These are phyloP conservation scores for Cyclotella choctawhatcheeana DNA, from an alignment of 108 stramenopile species.

Conservation along the genomic window DNA sequence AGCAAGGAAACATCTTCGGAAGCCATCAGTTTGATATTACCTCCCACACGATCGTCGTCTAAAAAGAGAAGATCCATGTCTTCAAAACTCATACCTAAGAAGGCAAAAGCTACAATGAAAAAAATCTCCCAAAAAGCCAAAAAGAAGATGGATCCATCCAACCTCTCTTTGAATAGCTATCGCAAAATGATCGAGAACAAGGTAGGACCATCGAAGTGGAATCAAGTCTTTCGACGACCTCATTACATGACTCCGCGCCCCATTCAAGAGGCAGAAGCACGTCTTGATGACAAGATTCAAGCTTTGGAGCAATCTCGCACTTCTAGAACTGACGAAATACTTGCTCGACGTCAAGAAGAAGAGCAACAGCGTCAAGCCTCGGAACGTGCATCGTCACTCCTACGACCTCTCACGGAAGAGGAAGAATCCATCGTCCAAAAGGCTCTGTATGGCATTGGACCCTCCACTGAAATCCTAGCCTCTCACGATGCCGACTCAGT, in stretches of 20 bases:
- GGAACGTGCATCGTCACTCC: slow-evolving; percentile 56
- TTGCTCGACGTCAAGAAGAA: slow-evolving; percentile 27
- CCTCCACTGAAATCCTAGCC: slow-evolving; percentile 59
- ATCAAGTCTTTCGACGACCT: slow-evolving; percentile 11
- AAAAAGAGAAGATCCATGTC: background rate
- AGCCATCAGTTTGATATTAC: no score
- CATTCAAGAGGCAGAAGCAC: background rate
- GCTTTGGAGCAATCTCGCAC: slow-evolving; percentile 11
- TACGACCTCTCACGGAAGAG: slow-evolving; percentile 70
- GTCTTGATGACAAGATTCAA: slow-evolving; percentile 16
- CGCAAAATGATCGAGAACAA: slow-evolving; percentile 14
- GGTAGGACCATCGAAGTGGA: slow-evolving; percentile 17
- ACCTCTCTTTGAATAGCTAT: slow-evolving; percentile 16
- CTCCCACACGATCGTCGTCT: no score
- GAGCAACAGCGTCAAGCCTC: slow-evolving; percentile 58
- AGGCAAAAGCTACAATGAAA: background rate
- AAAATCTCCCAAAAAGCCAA: background rate
- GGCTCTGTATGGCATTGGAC: slow-evolving; percentile 63
- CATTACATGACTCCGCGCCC: slow-evolving; percentile 5
- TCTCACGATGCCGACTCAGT: slow-evolving; percentile 73
- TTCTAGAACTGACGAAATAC: slow-evolving; percentile 11
- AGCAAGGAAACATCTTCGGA: no score
- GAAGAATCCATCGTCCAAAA: slow-evolving; percentile 60
- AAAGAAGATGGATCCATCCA: background rate
- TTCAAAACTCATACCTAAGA: slow-evolving; percentile 31